phyloP scores from a whole-genome alignment of 108 stramenopile species.

The Fistulifera pelliculosa region DNA sequence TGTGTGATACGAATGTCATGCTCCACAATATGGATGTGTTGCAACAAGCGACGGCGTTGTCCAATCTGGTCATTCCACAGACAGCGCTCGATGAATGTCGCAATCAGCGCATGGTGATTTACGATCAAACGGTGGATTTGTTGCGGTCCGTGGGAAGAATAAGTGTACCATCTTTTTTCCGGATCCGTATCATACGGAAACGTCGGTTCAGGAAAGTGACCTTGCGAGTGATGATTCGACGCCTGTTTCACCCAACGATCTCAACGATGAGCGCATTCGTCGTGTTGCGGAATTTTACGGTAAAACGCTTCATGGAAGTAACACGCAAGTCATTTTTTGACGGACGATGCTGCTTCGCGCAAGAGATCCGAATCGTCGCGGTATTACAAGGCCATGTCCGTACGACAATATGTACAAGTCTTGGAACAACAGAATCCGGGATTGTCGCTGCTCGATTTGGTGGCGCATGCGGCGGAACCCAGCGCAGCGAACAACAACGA shows the following conservation, averaged over 20 bases:
- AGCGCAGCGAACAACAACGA: slow-evolving; percentile 1
- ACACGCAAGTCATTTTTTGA: slow-evolving; percentile 54
- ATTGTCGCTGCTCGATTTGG: slow-evolving; percentile 58
- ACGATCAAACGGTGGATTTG: slow-evolving; percentile 65
- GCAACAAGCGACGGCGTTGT: slow-evolving; percentile 50
- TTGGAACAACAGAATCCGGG: slow-evolving; percentile 55
- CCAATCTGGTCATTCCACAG: slow-evolving; percentile 78
- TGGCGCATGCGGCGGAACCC: slow-evolving; percentile 52
- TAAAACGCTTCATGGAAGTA: slow-evolving; percentile 23
- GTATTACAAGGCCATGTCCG: slow-evolving; percentile 39
- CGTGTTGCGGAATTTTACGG: slow-evolving; percentile 61
- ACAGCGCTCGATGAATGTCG: slow-evolving; percentile 72
- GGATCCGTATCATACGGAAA: slow-evolving; percentile 72
- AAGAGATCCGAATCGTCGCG: slow-evolving; percentile 31
- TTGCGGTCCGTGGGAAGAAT: slow-evolving; percentile 31
- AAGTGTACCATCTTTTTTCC: slow-evolving; percentile 63
- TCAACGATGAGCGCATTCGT: slow-evolving; percentile 72
- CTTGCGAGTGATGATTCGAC: slow-evolving; percentile 7
- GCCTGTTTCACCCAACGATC: slow-evolving; percentile 47
- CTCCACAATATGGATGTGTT: slow-evolving; percentile 81
- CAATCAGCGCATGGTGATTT: slow-evolving; percentile 54
- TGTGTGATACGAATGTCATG: slow-evolving; percentile 78
- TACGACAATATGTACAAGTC: slow-evolving; percentile 47
- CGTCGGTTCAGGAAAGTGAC: slow-evolving; percentile 19
- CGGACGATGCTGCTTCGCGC: slow-evolving; percentile 63